Conservation (phyloP, 148 eudicot species). For the Camellia granthamiana region DNA sequence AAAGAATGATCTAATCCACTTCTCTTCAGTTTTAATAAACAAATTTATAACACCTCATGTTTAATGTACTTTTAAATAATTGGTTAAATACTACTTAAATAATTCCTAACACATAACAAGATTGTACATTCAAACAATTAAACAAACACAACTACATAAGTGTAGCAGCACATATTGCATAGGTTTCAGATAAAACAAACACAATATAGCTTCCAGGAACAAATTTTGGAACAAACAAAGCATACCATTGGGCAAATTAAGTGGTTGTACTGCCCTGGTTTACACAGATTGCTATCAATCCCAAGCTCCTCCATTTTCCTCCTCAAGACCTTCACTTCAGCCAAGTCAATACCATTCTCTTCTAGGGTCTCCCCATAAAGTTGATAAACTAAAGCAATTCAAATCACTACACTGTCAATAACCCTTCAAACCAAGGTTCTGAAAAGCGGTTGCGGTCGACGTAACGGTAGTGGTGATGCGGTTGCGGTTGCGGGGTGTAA, state of each 20-base stretch:
- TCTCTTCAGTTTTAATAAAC: background rate
- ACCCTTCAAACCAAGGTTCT: too few relatives aligned
- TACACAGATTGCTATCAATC: slow-evolving; percentile 34
- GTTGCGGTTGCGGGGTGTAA: too few relatives aligned
- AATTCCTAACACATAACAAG: background rate
- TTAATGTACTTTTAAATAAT: background rate
- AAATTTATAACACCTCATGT: background rate
- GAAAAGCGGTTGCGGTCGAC: too few relatives aligned
- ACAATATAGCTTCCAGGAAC: background rate
- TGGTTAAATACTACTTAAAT: background rate
- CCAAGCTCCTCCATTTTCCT: slow-evolving; percentile 51
- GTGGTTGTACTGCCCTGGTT: slow-evolving; percentile 51
- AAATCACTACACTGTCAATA: background rate
- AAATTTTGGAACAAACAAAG: background rate
- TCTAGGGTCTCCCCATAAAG: slow-evolving; percentile 38
- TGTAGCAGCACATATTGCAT: background rate
- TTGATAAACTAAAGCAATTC: slow-evolving; percentile 23
- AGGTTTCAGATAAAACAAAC: background rate
- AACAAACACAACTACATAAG: too few relatives aligned
- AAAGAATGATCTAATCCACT: background rate
- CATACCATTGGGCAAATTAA: slow-evolving; percentile 62
- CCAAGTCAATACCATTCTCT: slow-evolving; percentile 11
- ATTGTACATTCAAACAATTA: too few relatives aligned
- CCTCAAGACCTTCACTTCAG: slow-evolving; percentile 24
- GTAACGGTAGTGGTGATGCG: too few relatives aligned